A percentile compares a stretch with the other conserved stretches of the same genome.
phyloP scores from a whole-genome alignment of 768 basidiomycete species.

The Boletus vinaceobasis region DNA sequence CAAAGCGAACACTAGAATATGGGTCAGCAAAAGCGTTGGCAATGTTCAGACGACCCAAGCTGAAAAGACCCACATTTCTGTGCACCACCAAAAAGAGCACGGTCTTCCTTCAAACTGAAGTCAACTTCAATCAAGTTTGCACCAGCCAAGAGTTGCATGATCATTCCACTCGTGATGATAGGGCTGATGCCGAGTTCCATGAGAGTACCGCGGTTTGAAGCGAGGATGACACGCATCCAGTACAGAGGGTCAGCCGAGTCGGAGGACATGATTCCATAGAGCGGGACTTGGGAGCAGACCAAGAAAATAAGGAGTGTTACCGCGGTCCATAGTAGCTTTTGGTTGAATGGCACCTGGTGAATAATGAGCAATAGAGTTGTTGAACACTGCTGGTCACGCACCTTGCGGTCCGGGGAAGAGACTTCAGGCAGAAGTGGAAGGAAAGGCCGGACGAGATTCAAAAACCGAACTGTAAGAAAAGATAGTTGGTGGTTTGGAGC shows the following conservation, averaged over 20 bases:
- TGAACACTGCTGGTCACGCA: constrained; percentile 31
- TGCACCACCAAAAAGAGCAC: constrained; percentile 91
- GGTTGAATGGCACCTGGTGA: constrained; percentile 90
- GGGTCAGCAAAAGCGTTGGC: neutral
- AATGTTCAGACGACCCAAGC: neutral
- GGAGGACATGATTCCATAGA: constrained; percentile 99
- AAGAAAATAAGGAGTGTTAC: constrained; percentile 99
- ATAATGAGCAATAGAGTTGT: constrained; percentile 1
- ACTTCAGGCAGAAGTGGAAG: constrained; percentile 96
- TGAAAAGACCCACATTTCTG: constrained; percentile 77
- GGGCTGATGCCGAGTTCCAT: constrained; percentile 99
- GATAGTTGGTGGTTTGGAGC: constrained; percentile 2
- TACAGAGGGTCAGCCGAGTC: constrained; percentile 99
- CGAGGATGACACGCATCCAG: constrained; percentile 99
- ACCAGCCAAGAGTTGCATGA: constrained; percentile 98
- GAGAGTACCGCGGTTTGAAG: constrained; percentile 95
- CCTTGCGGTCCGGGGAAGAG: constrained; percentile 96
- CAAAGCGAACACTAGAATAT: constrained; percentile 81
- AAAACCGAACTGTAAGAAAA: constrained; percentile 69
- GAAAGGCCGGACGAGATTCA: constrained; percentile 98
- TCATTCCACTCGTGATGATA: constrained; percentile 98
- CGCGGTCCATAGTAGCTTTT: constrained; percentile 98
- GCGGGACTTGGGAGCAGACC: constrained; percentile 97
- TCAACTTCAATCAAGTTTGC: constrained; percentile 98
- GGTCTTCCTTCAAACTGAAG: constrained; percentile 94